These are phyloP conservation scores for Clathrus columnatus DNA, from an alignment of 768 basidiomycete species.

Conservation along the genomic window DNA sequence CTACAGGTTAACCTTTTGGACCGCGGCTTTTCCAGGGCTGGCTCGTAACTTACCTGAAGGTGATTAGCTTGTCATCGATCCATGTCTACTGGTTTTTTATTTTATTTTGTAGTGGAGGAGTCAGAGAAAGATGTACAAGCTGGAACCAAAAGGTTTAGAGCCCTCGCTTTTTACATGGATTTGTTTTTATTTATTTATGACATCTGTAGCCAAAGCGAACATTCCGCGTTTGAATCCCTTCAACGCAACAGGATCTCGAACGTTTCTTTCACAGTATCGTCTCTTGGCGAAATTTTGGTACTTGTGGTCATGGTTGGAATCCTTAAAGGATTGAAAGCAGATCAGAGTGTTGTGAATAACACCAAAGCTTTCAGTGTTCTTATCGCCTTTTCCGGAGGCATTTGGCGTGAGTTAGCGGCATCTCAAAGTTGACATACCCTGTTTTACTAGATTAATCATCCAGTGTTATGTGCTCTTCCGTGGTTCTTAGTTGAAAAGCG, in stretches of 20 bases:
- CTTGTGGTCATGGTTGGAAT: conserved; percentile 71
- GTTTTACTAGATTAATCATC: neutral
- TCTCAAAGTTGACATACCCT: neutral
- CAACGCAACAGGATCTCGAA: conserved; percentile 68
- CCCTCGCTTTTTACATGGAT: neutral
- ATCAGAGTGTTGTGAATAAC: conserved; percentile 58
- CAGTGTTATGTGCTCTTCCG: conserved; percentile 59
- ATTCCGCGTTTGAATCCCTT: conserved; percentile 50
- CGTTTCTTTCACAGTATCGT: conserved; percentile 61
- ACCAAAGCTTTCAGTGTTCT: conserved; percentile 66
- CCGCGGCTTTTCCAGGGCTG: conserved; percentile 72
- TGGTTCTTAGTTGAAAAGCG: conserved; percentile 68
- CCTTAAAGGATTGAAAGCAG: conserved; percentile 53
- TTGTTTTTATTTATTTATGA: neutral
- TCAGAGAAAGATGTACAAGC: conserved; percentile 33
- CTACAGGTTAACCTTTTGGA: conserved; percentile 62
- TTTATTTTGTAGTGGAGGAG: conserved; percentile 31
- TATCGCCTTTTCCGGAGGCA: conserved; percentile 72
- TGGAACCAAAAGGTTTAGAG: conserved; percentile 38
- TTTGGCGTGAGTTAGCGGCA: conserved; percentile 50
- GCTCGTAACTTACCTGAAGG: conserved; percentile 56
- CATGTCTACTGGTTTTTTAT: neutral
- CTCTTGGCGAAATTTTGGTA: conserved; percentile 60
- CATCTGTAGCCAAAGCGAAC: conserved; percentile 35
- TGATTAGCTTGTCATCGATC: neutral